These are phyloP conservation scores for Sporothrix luriei DNA, from an alignment of 2,329 filamentous ascomycete genomes.

Conservation along the genomic window DNA sequence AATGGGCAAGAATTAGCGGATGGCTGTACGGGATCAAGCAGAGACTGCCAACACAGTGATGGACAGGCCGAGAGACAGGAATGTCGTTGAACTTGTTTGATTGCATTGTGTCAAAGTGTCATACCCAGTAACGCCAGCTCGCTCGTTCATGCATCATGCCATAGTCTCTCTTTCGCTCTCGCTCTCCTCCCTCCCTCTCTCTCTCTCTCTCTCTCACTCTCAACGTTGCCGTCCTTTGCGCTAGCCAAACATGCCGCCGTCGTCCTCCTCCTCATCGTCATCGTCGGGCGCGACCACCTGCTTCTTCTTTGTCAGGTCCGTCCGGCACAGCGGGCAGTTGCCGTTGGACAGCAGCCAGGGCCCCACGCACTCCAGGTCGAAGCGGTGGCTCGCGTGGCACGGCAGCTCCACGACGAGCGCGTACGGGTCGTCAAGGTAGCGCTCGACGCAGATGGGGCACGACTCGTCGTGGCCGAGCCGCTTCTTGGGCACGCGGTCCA, in stretches of 20 bases:
- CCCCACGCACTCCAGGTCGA: constrained; percentile 68
- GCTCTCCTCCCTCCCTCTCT: too few species aligned
- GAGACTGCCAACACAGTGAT: not conserved
- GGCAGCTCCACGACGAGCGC: constrained; percentile 66
- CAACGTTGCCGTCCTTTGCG: not conserved
- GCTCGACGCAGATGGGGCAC: constrained; percentile 66
- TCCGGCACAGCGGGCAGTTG: constrained; percentile 65
- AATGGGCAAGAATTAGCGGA: not conserved
- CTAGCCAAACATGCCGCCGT: constrained; percentile 42
- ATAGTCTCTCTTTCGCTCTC: not conserved
- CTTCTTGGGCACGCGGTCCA: constrained; percentile 61
- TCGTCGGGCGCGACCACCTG: constrained; percentile 49
- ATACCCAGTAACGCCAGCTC: constrained; percentile 13
- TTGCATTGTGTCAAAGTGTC: not conserved
- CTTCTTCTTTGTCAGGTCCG: constrained; percentile 61
- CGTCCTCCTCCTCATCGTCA: constrained; percentile 57
- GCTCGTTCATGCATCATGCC: constrained; percentile 15
- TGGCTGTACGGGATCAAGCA: not conserved
- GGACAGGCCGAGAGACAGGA: not conserved
- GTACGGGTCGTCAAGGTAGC: constrained; percentile 63
- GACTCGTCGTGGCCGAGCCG: constrained; percentile 53
- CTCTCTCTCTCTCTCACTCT: too few species aligned
- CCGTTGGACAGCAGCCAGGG: constrained; percentile 67
- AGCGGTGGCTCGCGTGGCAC: constrained; percentile 60
- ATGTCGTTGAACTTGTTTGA: not conserved